A percentile compares a stretch with the other conserved stretches of the same genome.
Conservation (phyloP, 768 basidiomycete species). For the Lentinula aciculospora region DNA sequence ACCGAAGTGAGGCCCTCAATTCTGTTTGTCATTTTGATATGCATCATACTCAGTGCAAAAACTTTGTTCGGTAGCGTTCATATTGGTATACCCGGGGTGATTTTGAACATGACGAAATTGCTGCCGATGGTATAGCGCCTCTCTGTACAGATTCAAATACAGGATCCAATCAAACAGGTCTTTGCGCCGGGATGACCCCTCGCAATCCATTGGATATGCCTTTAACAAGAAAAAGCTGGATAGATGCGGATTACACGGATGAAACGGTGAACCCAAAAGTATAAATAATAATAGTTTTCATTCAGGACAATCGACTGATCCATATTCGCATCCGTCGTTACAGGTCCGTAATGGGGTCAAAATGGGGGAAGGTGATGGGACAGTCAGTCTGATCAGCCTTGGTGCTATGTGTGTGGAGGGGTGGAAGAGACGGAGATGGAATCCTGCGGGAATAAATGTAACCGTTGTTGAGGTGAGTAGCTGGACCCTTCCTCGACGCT, state of each 20-base stretch:
- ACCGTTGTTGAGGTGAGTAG: constrained; percentile 76
- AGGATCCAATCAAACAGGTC: constrained; percentile 11
- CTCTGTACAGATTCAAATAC: constrained; percentile 39
- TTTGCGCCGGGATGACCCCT: constrained; percentile 16
- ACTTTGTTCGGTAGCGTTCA: not conserved
- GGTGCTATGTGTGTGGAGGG: constrained; percentile 98
- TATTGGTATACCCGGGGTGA: constrained; percentile 66
- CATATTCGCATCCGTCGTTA: not conserved
- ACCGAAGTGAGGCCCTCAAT: constrained; percentile 60
- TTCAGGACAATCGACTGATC: too few species aligned
- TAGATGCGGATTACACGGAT: constrained; percentile 78
- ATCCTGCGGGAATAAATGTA: constrained; percentile 83
- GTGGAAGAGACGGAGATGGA: constrained; percentile 87
- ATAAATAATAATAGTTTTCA: not conserved
- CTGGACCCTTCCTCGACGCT: not conserved
- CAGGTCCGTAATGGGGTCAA: constrained; percentile 81
- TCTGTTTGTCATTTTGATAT: not conserved
- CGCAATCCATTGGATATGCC: constrained; percentile 49
- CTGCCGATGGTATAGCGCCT: constrained; percentile 36
- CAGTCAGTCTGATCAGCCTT: constrained; percentile 77
- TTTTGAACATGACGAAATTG: constrained; percentile 60
- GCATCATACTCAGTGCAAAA: constrained; percentile 3
- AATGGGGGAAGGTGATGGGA: constrained; percentile 94
- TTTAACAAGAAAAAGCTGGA: constrained; percentile 62
- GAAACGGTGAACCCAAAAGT: constrained; percentile 53